Percentiles rank a stretch among this genome's conserved stretches.
Evolutionary conservation across 2,329 filamentous ascomycete genomes (phyloP).

Genomic region (Escovopsis sp.): DNA sequence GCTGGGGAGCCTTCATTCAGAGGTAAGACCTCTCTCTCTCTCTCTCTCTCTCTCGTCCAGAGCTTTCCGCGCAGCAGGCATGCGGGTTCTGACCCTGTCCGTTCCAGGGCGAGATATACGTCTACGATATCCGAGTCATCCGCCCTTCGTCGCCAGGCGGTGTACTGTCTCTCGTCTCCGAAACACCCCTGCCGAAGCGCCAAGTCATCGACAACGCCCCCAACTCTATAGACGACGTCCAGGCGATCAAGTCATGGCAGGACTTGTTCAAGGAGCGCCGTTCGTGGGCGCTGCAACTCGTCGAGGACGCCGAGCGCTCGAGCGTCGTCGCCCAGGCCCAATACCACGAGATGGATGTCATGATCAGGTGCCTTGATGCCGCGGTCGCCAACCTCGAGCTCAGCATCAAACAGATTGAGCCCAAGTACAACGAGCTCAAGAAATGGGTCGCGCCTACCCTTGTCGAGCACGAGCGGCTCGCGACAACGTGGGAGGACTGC

Average conservation of each 20-base stretch:
- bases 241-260: slow-evolving; percentile 76
- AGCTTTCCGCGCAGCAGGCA: background rate
- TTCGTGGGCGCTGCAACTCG: slow-evolving; percentile 60
- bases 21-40: too few relatives aligned
- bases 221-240: slow-evolving; percentile 68
- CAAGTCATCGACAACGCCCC: slow-evolving; percentile 52
- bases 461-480: slow-evolving; percentile 49
- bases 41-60: slow-evolving; percentile 8
- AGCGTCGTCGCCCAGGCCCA: slow-evolving; percentile 46
- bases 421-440: slow-evolving; percentile 55
- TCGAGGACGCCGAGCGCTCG: slow-evolving; percentile 53
- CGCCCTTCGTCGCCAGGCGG: slow-evolving; percentile 35
- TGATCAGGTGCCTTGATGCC: slow-evolving; percentile 66
- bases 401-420: slow-evolving; percentile 55
- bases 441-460: slow-evolving; percentile 55
- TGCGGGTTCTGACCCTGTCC: slow-evolving; percentile 1
- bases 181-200: slow-evolving; percentile 35
- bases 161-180: slow-evolving; percentile 28
- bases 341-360: slow-evolving; percentile 58
- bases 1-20: slow-evolving; percentile 60
- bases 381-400: slow-evolving; percentile 73
- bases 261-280: slow-evolving; percentile 67
- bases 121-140: slow-evolving; percentile 74
- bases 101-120: slow-evolving; percentile 79
- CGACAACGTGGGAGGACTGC: slow-evolving; percentile 52